Percentiles rank a stretch among this genome's conserved stretches.
These are phyloP conservation scores for Coffea eugenioides DNA, from an alignment of 257 asterid genomes.

Conservation along the genomic window DNA sequence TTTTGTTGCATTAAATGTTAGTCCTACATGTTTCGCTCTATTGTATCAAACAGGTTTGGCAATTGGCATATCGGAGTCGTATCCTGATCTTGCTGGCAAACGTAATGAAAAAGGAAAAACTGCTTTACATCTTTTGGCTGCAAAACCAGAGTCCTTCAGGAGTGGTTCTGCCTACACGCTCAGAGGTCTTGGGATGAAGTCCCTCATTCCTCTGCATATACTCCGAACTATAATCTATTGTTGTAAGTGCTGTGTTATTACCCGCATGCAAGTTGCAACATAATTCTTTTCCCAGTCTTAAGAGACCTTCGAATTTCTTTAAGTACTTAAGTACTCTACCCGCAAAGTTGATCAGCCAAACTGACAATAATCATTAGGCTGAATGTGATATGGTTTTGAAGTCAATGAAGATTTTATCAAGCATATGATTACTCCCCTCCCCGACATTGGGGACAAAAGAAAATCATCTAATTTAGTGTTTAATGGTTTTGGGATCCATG, in stretches of 20 bases:
- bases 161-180: conserved; percentile 9
- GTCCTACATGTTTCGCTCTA: too few relatives aligned
- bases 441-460: too few relatives aligned
- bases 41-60: too few relatives aligned
- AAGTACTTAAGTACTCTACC: not conserved
- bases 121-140: conserved; percentile 17
- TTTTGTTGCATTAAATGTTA: too few relatives aligned
- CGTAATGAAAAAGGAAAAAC: not conserved
- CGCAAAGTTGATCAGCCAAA: not conserved
- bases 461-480: too few relatives aligned
- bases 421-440: too few relatives aligned
- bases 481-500: too few relatives aligned
- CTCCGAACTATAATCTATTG: too few relatives aligned
- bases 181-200: not conserved
- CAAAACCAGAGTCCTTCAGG: not conserved
- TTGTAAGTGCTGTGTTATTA: not conserved
- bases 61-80: not conserved
- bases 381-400: too few relatives aligned
- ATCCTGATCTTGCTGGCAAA: not conserved
- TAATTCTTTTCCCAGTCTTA: not conserved
- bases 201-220: conserved; percentile 9
- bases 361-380: not conserved
- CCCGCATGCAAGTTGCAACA: not conserved
- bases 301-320: too few relatives aligned
- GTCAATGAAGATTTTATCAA: not conserved